Base-by-base conservation (phyloP, 768 basidiomycete genomes). In the Candolleomyces eurysporus region DNA sequence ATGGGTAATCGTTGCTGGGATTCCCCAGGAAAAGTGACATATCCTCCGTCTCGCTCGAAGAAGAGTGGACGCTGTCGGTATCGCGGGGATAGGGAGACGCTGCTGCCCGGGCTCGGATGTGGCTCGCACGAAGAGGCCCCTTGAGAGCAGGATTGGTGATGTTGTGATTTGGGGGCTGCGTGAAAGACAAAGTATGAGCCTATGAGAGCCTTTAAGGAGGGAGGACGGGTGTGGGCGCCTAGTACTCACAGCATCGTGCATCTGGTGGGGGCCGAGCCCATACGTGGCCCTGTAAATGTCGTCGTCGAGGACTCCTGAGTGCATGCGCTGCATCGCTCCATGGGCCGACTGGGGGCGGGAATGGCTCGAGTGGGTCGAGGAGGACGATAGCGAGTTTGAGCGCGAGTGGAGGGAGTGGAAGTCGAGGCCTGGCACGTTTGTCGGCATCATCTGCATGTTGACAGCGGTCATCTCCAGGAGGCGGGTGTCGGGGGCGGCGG, bases 21-120 rank as follows among this genome's bases (percentile, higher is more conserved):
- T 79, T 78, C 49, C 78, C 76, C 60, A 92, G 81, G 75, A 85
- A 92, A 86, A 92, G 87, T 65, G 89, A 80, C 64, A 92, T 81
- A 71, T 94, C 92, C 66, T 94, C 92, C n/a, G 91, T 88, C 77
- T 94, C 92, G 75, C 87, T 89, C 58, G 90, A 92, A 48, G 91
- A 92, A 11, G 91, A 92, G 68, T 93, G 90, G 64, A 92, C 89
- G 70, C 88, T 89, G 78, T 92, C 90, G 13, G 88, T 85, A 69
- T 93, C 91, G 63, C 92, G 86, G 58, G 91, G 89, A 74, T 94
- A 94, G 49, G 92, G 92, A 58, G 91, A 92, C 31, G 91, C 87
- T 48, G 87, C 87, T 48, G 83, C 88, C 65, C 92, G 87, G 65
- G 90, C 90, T 65, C 92, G 85, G 73, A 88, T 87, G 75, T 92